These are phyloP conservation scores for Nyctanthes arbortristis DNA, from an alignment of 257 asterid species.

Conservation along the genomic window DNA sequence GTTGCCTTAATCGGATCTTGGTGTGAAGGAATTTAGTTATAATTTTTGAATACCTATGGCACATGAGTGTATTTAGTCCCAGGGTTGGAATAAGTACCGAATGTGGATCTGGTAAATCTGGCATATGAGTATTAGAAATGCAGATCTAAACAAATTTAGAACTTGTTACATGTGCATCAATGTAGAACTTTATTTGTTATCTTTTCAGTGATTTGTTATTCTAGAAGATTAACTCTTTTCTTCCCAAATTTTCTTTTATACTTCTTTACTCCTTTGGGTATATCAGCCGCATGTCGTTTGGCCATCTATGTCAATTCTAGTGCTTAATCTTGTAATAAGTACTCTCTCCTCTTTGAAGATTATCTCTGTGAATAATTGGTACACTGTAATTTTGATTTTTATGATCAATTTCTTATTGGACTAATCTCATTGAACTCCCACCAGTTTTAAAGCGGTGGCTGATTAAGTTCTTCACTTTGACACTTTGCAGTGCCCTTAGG, in stretches of 20 bases:
- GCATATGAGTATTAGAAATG: neutral
- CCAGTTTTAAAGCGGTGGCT: neutral
- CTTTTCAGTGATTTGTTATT: neutral
- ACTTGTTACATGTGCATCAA: neutral
- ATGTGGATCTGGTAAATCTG: neutral
- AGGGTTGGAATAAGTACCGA: neutral
- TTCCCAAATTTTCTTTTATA: neutral
- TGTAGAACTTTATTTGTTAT: neutral
- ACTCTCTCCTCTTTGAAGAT: neutral
- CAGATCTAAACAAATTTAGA: neutral
- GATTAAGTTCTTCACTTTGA: conserved; percentile 10
- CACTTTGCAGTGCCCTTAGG: conserved; percentile 73
- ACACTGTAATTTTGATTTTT: neutral
- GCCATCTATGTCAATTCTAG: neutral
- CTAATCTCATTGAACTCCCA: neutral
- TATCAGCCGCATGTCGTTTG: neutral
- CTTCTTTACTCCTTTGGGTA: neutral
- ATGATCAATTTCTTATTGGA: neutral
- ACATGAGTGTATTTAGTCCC: neutral
- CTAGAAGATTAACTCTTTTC: neutral
- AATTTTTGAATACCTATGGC: neutral
- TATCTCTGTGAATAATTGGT: conserved; percentile 6
- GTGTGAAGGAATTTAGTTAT: neutral
- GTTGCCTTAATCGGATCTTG: neutral
- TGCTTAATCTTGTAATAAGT: neutral